Conservation (phyloP, 1,284 basidiomycete species). For the Hymenochaete sp. region DNA sequence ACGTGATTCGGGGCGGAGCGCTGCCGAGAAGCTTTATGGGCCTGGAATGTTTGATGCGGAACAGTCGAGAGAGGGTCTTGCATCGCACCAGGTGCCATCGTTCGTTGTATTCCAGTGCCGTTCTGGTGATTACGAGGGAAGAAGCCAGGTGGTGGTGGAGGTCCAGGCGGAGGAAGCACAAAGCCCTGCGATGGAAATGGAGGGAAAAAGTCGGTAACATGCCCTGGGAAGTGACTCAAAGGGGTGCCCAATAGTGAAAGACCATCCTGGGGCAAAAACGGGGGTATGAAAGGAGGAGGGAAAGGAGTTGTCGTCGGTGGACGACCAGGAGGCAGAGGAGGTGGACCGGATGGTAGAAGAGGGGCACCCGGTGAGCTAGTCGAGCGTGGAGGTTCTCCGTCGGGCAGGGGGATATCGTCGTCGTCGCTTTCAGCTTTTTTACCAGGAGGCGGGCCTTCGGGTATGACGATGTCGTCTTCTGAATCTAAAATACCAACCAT, state of each 20-base stretch:
- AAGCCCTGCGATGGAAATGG: constrained; percentile 9
- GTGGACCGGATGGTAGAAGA: constrained; percentile 19
- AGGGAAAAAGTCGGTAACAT: constrained; percentile 19
- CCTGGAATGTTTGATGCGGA: constrained; percentile 19
- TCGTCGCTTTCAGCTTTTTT: constrained; percentile 30
- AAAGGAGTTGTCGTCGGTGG: constrained; percentile 20
- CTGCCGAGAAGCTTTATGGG: constrained; percentile 12
- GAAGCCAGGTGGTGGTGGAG: constrained; percentile 29
- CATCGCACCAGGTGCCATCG: constrained; percentile 19
- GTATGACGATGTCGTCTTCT: constrained; percentile 82
- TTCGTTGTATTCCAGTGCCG: too few species aligned
- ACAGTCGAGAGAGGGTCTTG: constrained; percentile 19
- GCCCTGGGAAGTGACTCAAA: constrained; percentile 12
- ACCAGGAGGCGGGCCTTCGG: constrained; percentile 69
- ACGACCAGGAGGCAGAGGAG: constrained; percentile 26
- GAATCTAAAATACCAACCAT: too few species aligned
- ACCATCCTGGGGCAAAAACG: constrained; percentile 17
- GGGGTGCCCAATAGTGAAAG: not conserved
- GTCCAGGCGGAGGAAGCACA: constrained; percentile 21
- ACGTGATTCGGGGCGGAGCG: not conserved
- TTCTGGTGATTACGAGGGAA: constrained; percentile 13
- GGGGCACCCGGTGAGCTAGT: constrained; percentile 9
- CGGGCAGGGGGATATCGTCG: constrained; percentile 82
- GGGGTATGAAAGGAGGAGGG: constrained; percentile 8
- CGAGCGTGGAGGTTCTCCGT: constrained; percentile 59